Percentiles rank a stretch among this genome's conserved stretches.
These are phyloP conservation scores for Cydonia oblonga DNA, from an alignment of 331 rosid species.

Conservation along the genomic window DNA sequence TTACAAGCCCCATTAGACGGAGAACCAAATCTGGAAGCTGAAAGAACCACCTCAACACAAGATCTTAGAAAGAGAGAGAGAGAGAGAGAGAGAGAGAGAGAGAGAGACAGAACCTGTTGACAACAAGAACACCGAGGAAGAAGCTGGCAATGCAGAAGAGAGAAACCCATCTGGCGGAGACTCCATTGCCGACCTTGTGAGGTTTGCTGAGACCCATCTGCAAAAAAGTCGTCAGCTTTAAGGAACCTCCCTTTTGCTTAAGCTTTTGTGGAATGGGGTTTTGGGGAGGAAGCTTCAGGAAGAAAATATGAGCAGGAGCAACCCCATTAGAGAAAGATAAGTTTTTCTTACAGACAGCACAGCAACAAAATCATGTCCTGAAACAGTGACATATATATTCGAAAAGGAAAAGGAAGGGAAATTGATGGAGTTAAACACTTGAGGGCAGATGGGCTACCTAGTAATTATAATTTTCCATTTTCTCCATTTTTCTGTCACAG, in stretches of 20 bases:
- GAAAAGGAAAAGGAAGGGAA: neutral
- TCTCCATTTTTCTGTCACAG: constrained; percentile 9
- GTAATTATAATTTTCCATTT: too few species aligned
- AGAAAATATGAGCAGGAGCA: constrained; percentile 13
- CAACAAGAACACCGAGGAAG: constrained; percentile 51
- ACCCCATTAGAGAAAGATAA: constrained; percentile 1
- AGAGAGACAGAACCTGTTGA: constrained; percentile 33
- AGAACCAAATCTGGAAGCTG: constrained; percentile 13
- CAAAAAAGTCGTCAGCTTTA: constrained; percentile 18
- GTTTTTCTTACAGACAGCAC: neutral
- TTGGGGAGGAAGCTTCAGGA: neutral
- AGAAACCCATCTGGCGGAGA: constrained; percentile 50
- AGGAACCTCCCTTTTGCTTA: neutral
- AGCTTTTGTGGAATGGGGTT: neutral
- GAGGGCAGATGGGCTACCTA: too few species aligned
- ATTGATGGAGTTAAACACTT: neutral
- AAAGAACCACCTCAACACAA: constrained; percentile 4
- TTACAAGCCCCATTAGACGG: neutral
- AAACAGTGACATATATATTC: neutral
- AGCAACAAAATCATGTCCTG: neutral
- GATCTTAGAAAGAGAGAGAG: constrained; percentile 4
- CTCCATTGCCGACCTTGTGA: constrained; percentile 41
- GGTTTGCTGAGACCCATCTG: constrained; percentile 47
- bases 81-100: neutral
- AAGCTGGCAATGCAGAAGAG: constrained; percentile 45